These are phyloP conservation scores for Neurospora sp. DNA, from an alignment of 495 filamentous ascomycete species.

Conservation along the genomic window DNA sequence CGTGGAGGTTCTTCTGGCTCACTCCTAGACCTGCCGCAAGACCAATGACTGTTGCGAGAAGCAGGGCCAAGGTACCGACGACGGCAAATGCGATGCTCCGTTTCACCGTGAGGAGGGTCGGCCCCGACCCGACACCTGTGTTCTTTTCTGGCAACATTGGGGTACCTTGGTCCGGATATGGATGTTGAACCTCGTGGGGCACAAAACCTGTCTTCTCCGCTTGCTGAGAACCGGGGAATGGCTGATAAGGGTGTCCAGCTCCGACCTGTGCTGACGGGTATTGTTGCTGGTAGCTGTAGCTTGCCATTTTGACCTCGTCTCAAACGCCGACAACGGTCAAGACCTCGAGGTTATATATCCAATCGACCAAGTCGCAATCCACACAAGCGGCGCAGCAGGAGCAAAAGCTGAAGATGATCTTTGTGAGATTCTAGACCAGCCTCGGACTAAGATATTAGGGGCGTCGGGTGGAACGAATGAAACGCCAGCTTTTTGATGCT, in stretches of 20 bases:
- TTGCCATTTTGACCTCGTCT: neutral
- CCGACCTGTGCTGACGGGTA: neutral
- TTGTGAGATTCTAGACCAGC: neutral
- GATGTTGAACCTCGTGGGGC: neutral
- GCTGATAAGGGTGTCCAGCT: neutral
- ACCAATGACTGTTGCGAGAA: slow-evolving; percentile 15
- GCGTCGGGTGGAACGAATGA: neutral
- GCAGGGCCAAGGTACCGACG: neutral
- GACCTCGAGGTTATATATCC: neutral
- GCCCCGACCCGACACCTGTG: neutral
- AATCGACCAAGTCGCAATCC: neutral
- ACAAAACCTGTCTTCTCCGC: neutral
- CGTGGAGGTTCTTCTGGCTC: slow-evolving; percentile 13
- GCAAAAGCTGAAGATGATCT: neutral
- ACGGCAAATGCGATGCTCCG: slow-evolving; percentile 10
- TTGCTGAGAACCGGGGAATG: neutral
- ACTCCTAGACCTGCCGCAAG: slow-evolving; percentile 21
- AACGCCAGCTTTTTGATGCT: neutral
- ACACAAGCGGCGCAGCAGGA: neutral
- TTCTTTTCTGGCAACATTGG: neutral
- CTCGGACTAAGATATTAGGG: neutral
- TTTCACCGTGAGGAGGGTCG: slow-evolving; percentile 7
- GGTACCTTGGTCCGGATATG: neutral
- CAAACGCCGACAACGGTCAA: neutral
- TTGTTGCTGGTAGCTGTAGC: neutral